A percentile compares a stretch with the other conserved stretches of the same genome.
These are phyloP conservation scores for Xylariaceae sp. DNA, from an alignment of 2,329 filamentous ascomycete genomes.

Conservation along the genomic window DNA sequence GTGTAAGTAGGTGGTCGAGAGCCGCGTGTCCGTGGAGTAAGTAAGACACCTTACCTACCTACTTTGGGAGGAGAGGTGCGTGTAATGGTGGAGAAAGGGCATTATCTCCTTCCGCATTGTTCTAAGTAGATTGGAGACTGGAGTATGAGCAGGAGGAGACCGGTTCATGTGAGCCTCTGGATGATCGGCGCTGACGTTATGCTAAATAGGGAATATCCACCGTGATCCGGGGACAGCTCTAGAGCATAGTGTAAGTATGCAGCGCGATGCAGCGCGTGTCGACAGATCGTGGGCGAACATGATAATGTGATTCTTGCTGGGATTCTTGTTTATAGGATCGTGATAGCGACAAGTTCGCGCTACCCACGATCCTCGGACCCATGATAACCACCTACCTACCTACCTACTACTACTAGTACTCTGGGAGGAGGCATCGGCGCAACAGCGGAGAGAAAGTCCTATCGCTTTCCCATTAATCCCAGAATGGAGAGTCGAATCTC, in stretches of 20 bases:
- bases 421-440: conserved; percentile 15
- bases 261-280: no score
- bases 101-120: conserved; percentile 14
- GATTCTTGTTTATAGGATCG: no score
- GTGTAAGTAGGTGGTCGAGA: background rate
- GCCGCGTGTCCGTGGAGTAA: background rate
- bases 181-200: conserved; percentile 3
- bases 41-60: background rate
- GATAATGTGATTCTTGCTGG: no score
- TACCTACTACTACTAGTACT: background rate
- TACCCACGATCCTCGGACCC: no score
- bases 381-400: no score
- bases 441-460: conserved; percentile 14
- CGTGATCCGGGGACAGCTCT: background rate
- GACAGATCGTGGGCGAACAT: no score
- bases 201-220: background rate
- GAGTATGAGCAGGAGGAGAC: conserved; percentile 18
- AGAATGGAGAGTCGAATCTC: conserved; percentile 11
- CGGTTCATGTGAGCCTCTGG: conserved; percentile 8
- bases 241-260: background rate
- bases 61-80: conserved; percentile 17
- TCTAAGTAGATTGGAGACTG: conserved; percentile 7
- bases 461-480: conserved; percentile 10
- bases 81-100: conserved; percentile 14
- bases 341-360: no score